These are phyloP conservation scores for Ceratocystis ficicola DNA, from an alignment of 2,329 filamentous ascomycete genomes.

Conservation along the genomic window DNA sequence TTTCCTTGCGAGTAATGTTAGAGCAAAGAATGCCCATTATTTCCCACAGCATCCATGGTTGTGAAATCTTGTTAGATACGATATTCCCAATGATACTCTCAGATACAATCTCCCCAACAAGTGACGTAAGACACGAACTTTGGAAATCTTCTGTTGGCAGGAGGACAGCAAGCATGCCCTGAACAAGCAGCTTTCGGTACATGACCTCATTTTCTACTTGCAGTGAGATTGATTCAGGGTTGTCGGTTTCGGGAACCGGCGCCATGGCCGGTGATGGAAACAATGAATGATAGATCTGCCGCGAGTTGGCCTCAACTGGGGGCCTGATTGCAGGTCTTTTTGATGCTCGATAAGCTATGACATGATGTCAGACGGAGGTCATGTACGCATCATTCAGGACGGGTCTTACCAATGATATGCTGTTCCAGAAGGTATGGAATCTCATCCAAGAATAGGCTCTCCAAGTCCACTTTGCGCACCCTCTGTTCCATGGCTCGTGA, in stretches of 20 bases:
- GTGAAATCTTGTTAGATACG: slow-evolving; percentile 65
- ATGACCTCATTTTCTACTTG: slow-evolving; percentile 66
- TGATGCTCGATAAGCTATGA: slow-evolving; percentile 59
- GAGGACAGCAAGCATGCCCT: slow-evolving; percentile 67
- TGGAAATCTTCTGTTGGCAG: slow-evolving; percentile 86
- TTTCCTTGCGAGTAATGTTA: slow-evolving; percentile 27
- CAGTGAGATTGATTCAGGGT: slow-evolving; percentile 39
- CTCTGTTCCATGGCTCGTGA: slow-evolving; percentile 80
- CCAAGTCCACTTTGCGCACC: slow-evolving; percentile 67
- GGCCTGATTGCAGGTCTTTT: slow-evolving; percentile 45
- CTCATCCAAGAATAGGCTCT: slow-evolving; percentile 74
- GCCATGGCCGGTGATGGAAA: slow-evolving; percentile 69
- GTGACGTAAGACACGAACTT: slow-evolving; percentile 69
- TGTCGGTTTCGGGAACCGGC: slow-evolving; percentile 53
- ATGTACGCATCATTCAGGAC: slow-evolving; percentile 4
- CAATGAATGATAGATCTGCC: slow-evolving; percentile 69
- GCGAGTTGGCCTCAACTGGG: slow-evolving; percentile 49
- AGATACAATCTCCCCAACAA: slow-evolving; percentile 78
- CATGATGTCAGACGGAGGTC: not conserved
- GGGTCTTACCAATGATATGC: slow-evolving; percentile 59
- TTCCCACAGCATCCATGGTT: slow-evolving; percentile 85
- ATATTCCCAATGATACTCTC: slow-evolving; percentile 80
- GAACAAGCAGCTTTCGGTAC: slow-evolving; percentile 81
- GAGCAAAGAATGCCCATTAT: slow-evolving; percentile 59
- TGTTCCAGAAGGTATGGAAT: slow-evolving; percentile 67